phyloP scores from a whole-genome alignment of 257 asterid genomes.

The Przewalskia tangutica region DNA sequence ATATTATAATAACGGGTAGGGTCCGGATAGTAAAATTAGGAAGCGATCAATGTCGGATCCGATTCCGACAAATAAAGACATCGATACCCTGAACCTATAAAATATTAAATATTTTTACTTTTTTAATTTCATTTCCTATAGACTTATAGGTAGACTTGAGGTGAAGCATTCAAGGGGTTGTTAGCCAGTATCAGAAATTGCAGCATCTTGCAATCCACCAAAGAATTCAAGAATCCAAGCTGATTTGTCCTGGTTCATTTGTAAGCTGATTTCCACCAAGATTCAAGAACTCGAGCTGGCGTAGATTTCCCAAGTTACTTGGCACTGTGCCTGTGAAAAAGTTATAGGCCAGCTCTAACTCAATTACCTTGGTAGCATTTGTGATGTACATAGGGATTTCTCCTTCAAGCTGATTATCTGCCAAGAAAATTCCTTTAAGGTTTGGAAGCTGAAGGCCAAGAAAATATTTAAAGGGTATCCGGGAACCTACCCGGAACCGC shows the following conservation, averaged over 20 bases:
- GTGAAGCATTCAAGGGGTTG: constrained; percentile 21
- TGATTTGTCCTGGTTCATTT: constrained; percentile 6
- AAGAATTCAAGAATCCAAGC: constrained; percentile 22
- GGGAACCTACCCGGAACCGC: no score
- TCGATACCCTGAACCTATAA: no score
- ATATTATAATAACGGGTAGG: no score
- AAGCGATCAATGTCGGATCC: no score
- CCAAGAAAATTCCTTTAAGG: constrained; percentile 22
- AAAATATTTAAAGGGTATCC: no score
- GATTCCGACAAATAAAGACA: no score
- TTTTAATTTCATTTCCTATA: constrained; percentile 32
- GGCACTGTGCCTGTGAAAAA: constrained; percentile 23
- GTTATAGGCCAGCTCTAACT: constrained; percentile 23
- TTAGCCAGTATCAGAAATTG: constrained; percentile 14
- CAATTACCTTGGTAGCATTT: constrained; percentile 19
- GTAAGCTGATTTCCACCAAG: constrained; percentile 18
- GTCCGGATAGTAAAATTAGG: no score
- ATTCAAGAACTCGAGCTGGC: constrained; percentile 16
- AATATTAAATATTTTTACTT: no score
- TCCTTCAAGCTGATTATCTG: constrained; percentile 18
- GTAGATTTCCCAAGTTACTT: constrained; percentile 22
- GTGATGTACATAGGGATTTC: constrained; percentile 18
- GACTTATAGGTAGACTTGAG: constrained; percentile 22
- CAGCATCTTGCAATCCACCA: constrained; percentile 21
- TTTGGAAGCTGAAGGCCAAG: constrained; percentile 25